Base-by-base conservation (phyloP, 73 alveolate genomes). In the Loxodes magnus region DNA sequence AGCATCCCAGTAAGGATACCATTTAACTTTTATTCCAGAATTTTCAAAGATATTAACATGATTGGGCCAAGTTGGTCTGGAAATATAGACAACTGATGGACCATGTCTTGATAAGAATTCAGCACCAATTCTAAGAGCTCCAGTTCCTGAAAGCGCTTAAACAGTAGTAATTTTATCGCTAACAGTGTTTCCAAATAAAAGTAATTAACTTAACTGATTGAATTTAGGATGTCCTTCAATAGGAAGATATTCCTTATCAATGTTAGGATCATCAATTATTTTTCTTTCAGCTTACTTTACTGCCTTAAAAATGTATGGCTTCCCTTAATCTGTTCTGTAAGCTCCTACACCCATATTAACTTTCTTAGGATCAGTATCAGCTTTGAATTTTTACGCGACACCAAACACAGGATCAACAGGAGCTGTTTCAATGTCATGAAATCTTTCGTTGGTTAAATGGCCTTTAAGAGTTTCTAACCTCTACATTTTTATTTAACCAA, bases 11-110 rank as follows among this genome's bases (percentile, higher is more conserved):
- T 92, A 92, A 38, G 94, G 88, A 73, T 92, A 92, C 26, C 77
- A 77, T 56, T 67, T 78, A 20, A 71, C 67, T 43, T 66, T 82
- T 20, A 73, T 43, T 0, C 90, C 91, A 23, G 94, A 78, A 21
- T 80, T 77, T 46, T 67, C 44, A 37, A 87, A 67, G 60, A 92
- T 74, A 6, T 67, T 53, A 43, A 63, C 23, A 70, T 92, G 99
- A 74, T 92, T 92, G 17, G 86, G 88, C 97, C 97, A 92, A 16
- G 99, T 92, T 5, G 99, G 99, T 39, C 50, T 62, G 29, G 93
- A 37, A 36, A 67, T 62, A 48, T 67, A 82, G 39, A 92, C 89
- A 51, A 61, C 81, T 36, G 71, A 56, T 30, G 69, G 73, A 19
- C 71, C 69, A 55, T 58, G 69, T 43, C 69, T 58, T 30, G 48